Percentiles rank a stretch among this genome's conserved stretches.
Conservation (phyloP, 192 early-diverging fungal species). For the Ambispora gerdemannii region DNA sequence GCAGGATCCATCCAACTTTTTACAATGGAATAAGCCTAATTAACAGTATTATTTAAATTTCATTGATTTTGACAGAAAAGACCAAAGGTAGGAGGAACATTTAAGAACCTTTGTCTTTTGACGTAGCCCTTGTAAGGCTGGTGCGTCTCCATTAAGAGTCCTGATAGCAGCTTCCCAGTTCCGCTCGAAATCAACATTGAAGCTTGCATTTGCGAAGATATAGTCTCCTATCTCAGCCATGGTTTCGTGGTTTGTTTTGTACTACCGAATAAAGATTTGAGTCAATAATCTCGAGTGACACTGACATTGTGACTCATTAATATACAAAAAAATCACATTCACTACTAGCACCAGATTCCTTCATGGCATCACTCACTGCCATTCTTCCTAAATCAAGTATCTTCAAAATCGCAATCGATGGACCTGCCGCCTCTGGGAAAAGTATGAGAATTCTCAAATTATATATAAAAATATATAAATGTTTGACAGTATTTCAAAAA, state of each 20-base stretch:
- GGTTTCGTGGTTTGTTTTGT: too few relatives aligned
- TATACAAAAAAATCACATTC: too few relatives aligned
- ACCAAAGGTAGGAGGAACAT: background rate
- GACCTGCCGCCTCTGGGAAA: conserved; percentile 79
- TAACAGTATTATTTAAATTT: background rate
- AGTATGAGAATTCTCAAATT: conserved; percentile 44
- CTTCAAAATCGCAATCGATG: conserved; percentile 76
- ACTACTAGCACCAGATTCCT: too few relatives aligned
- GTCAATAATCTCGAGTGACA: too few relatives aligned
- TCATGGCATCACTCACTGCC: too few relatives aligned
- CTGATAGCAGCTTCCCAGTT: background rate
- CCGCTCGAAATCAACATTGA: background rate
- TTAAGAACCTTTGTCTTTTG: background rate
- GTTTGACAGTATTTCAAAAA: background rate
- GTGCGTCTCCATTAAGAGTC: background rate
- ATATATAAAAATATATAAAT: background rate
- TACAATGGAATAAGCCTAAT: background rate
- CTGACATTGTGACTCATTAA: too few relatives aligned
- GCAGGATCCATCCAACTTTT: background rate
- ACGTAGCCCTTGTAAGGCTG: background rate
- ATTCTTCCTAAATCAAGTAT: conserved; percentile 15
- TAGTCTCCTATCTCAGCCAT: too few relatives aligned
- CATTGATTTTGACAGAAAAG: background rate
- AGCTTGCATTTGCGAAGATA: too few relatives aligned
- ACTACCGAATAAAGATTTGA: too few relatives aligned